Percentiles rank a stretch among this genome's conserved stretches.
Evolutionary conservation across 1,284 basidiomycete species (phyloP).

Genomic region (Mycosarcoma maydis): DNA sequence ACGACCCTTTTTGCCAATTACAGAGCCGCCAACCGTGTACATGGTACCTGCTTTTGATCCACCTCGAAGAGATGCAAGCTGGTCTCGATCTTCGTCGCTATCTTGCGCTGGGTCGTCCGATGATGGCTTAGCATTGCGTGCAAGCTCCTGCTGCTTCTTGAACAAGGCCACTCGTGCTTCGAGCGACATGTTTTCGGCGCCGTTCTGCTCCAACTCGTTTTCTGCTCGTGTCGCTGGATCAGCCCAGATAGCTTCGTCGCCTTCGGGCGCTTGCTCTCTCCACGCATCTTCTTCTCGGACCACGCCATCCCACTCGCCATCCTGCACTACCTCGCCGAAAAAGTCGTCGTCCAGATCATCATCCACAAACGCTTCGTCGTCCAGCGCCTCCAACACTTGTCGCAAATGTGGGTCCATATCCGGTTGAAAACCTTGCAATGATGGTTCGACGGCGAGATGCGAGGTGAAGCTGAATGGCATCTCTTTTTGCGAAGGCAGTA

Average conservation of each 20-base stretch:
- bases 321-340: slow-evolving; percentile 73
- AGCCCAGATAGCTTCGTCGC: slow-evolving; percentile 61
- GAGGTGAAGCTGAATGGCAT: slow-evolving; percentile 38
- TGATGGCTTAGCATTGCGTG: slow-evolving; percentile 13
- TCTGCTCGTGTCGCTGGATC: slow-evolving; percentile 48
- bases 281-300: slow-evolving; percentile 46
- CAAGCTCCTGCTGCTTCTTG: slow-evolving; percentile 52
- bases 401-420: slow-evolving; percentile 96
- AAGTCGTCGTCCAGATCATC: slow-evolving; percentile 73
- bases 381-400: slow-evolving; percentile 91
- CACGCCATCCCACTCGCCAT: slow-evolving; percentile 66
- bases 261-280: slow-evolving; percentile 60
- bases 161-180: slow-evolving; percentile 63
- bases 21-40: slow-evolving; percentile 45
- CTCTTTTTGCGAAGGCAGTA: slow-evolving; percentile 50
- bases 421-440: slow-evolving; percentile 81
- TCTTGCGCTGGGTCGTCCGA: slow-evolving; percentile 19
- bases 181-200: slow-evolving; percentile 54
- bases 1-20: slow-evolving; percentile 50
- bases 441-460: slow-evolving; percentile 47
- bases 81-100: slow-evolving; percentile 48
- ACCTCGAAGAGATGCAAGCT: slow-evolving; percentile 39
- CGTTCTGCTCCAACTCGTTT: slow-evolving; percentile 32
- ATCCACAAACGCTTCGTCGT: slow-evolving; percentile 80
- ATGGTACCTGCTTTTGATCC: slow-evolving; percentile 36